These are phyloP conservation scores for Gamsiella multidivaricata DNA, from an alignment of 192 early-diverging fungal species.

Conservation along the genomic window DNA sequence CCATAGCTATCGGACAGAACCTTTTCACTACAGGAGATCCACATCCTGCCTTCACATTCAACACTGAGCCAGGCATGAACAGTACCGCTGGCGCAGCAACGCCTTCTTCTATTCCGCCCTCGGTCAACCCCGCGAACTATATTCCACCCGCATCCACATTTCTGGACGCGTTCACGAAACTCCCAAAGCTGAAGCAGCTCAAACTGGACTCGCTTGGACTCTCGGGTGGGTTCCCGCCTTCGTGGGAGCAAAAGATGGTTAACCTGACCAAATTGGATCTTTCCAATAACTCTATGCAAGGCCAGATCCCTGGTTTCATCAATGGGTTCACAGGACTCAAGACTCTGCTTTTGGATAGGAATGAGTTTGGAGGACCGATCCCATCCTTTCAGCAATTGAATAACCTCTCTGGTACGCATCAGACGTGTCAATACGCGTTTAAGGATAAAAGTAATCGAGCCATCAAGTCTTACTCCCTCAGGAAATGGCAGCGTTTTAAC, in stretches of 20 bases:
- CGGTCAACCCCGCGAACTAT: conserved; percentile 8
- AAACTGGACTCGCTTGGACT: conserved; percentile 40
- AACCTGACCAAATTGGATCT: conserved; percentile 47
- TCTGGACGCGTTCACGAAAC: conserved; percentile 18
- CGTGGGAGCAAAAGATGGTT: conserved; percentile 42
- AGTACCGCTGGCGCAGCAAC: neutral
- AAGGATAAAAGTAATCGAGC: too few species aligned
- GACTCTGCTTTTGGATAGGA: conserved; percentile 39
- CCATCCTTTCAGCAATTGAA: conserved; percentile 7
- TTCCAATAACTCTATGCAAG: conserved; percentile 52
- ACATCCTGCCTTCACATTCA: conserved; percentile 21
- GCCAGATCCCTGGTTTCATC: conserved; percentile 20
- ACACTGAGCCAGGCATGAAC: conserved; percentile 15
- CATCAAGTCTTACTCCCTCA: too few species aligned
- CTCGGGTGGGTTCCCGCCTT: conserved; percentile 25
- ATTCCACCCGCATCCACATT: conserved; percentile 20
- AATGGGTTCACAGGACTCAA: conserved; percentile 26
- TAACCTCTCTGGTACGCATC: conserved; percentile 20
- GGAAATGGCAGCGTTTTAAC: too few species aligned
- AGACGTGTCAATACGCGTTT: too few species aligned
- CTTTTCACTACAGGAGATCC: conserved; percentile 30
- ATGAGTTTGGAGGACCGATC: conserved; percentile 51
- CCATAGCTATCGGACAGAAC: conserved; percentile 42
- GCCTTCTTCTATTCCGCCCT: conserved; percentile 3
- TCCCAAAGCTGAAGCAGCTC: conserved; percentile 30